phyloP scores from a whole-genome alignment of 2,329 filamentous ascomycete species.

The Blumeriella jaapii region DNA sequence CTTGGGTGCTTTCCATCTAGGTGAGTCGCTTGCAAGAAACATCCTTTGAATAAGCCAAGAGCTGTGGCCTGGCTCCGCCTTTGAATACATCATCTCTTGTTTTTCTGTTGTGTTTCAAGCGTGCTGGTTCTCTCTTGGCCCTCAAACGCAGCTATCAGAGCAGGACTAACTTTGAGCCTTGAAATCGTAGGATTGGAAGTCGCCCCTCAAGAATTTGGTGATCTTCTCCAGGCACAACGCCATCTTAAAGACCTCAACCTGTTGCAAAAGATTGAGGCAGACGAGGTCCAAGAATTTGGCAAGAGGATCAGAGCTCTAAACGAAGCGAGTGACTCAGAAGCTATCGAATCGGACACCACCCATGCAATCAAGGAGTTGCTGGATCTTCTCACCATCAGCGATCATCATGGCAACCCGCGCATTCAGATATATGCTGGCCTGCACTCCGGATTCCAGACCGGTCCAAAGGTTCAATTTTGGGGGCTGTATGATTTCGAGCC shows the following conservation, averaged over 20 bases:
- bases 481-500: constrained; percentile 3
- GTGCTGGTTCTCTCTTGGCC: too few species aligned
- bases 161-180: too few species aligned
- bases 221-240: constrained; percentile 18
- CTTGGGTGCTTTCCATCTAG: constrained; percentile 25
- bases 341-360: constrained; percentile 13
- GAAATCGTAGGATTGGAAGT: constrained; percentile 10
- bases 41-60: too few species aligned
- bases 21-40: too few species aligned
- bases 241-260: constrained; percentile 20
- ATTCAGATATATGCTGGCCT: constrained; percentile 16
- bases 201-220: constrained; percentile 17
- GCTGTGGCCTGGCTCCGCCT: too few species aligned
- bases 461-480: constrained; percentile 2
- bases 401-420: constrained; percentile 20
- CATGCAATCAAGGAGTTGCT: constrained; percentile 10
- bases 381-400: constrained; percentile 2
- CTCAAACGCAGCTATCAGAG: too few species aligned
- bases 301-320: constrained; percentile 18
- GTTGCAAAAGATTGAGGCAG: constrained; percentile 11
- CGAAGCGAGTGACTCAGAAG: constrained; percentile 22
- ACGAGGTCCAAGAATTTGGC: constrained; percentile 16
- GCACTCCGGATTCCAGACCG: constrained; percentile 1
- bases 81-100: too few species aligned
- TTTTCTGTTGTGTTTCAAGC: too few species aligned